phyloP scores from a whole-genome alignment of 2,329 filamentous ascomycete species.

The Clonostachys rhizophaga region DNA sequence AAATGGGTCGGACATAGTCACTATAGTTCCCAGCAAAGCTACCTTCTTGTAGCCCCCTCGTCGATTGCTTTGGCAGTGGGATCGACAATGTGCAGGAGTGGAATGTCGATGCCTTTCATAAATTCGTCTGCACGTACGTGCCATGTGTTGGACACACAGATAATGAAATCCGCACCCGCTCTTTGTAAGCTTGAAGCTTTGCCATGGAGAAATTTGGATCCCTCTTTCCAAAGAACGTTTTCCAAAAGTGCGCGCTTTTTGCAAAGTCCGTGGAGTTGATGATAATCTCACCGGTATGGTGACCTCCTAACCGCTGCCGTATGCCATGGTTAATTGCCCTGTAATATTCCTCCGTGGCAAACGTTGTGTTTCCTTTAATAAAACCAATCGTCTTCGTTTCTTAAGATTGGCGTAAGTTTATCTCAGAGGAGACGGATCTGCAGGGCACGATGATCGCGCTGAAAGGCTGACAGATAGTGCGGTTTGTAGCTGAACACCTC shows the following conservation, averaged over 20 bases:
- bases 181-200: conserved; percentile 7
- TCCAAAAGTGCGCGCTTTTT: conserved; percentile 1
- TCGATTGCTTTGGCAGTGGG: conserved; percentile 9
- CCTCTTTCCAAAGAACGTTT: conserved; percentile 4
- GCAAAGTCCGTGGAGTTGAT: conserved; percentile 17
- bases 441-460: no score
- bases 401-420: no score
- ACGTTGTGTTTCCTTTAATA: conserved; percentile 17
- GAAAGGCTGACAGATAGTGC: no score
- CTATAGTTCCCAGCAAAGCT: conserved; percentile 11
- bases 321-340: conserved; percentile 15
- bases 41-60: conserved; percentile 7
- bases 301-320: conserved; percentile 8
- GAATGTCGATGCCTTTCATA: conserved; percentile 3
- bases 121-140: conserved; percentile 10
- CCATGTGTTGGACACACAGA: conserved; percentile 17
- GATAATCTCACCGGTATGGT: conserved; percentile 13
- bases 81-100: conserved; percentile 15
- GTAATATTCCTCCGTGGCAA: conserved; percentile 15
- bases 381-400: conserved; percentile 6
- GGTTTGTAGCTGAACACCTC: no score
- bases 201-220: conserved; percentile 9
- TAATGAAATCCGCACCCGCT: conserved; percentile 12
- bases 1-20: conserved; percentile 16
- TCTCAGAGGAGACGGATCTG: no score